phyloP scores from a whole-genome alignment of 768 basidiomycete species.

The Mycena rebaudengoi region DNA sequence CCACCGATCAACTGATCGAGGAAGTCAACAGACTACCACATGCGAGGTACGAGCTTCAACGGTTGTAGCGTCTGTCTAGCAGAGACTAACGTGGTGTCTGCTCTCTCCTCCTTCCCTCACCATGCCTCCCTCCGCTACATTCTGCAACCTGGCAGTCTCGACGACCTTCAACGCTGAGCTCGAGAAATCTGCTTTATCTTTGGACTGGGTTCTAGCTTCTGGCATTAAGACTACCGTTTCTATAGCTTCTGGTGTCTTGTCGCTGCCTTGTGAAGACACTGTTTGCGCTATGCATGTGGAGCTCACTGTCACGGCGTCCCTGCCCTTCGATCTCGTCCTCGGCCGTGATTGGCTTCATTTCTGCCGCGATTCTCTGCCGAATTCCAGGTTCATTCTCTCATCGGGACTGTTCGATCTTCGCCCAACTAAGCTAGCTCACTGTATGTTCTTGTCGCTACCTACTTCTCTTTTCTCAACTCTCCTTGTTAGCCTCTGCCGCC shows the following conservation, averaged over 20 bases:
- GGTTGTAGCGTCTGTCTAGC: too few relatives aligned
- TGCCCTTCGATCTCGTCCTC: constrained; percentile 1
- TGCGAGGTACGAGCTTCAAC: too few relatives aligned
- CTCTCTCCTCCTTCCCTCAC: too few relatives aligned
- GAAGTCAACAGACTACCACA: too few relatives aligned
- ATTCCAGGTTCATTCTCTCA: neutral
- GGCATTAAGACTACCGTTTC: neutral
- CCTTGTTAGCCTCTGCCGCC: neutral
- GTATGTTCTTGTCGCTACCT: neutral
- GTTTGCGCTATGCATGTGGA: neutral
- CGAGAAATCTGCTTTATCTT: neutral
- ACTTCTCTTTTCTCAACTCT: neutral
- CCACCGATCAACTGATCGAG: too few relatives aligned
- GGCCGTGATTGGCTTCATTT: neutral
- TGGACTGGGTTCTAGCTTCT: neutral
- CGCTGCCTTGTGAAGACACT: neutral
- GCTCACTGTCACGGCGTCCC: neutral
- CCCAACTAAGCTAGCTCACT: too few relatives aligned
- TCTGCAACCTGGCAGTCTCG: neutral
- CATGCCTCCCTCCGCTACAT: too few relatives aligned
- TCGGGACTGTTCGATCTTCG: neutral
- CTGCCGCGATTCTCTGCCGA: neutral
- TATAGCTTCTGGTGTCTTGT: neutral
- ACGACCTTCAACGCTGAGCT: neutral
- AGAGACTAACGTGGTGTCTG: too few relatives aligned